Conservation (phyloP, 2,329 filamentous ascomycete genomes). For the Zalaria obscura region DNA sequence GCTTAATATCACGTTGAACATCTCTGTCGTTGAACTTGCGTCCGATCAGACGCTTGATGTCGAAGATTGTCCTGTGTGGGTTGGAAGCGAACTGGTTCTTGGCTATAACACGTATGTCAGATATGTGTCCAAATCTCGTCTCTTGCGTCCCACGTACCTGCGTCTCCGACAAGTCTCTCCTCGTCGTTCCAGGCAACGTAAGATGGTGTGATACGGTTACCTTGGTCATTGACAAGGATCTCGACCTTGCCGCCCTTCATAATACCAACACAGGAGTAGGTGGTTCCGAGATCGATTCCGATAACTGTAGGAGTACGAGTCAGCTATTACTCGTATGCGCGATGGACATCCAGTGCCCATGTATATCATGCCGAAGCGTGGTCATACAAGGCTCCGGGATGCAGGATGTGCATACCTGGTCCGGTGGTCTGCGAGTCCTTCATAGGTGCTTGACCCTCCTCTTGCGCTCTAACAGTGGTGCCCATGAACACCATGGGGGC, state of each 20-base stretch:
- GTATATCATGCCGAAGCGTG: no score
- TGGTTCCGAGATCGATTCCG: slow-evolving; percentile 91
- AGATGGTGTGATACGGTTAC: slow-evolving; percentile 83
- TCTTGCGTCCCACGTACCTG: slow-evolving; percentile 26
- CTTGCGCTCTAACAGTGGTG: slow-evolving; percentile 48
- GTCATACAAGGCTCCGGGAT: background rate
- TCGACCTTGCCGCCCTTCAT: slow-evolving; percentile 94
- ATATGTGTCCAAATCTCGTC: background rate
- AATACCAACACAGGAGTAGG: slow-evolving; percentile 77
- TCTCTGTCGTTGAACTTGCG: slow-evolving; percentile 49
- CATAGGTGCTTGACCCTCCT: slow-evolving; percentile 50
- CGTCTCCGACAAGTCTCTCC: slow-evolving; percentile 91
- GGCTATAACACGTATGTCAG: slow-evolving; percentile 28
- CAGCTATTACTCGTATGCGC: slow-evolving; percentile 5
- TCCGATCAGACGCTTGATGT: slow-evolving; percentile 37
- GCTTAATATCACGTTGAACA: slow-evolving; percentile 87
- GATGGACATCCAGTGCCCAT: background rate
- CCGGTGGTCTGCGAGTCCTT: slow-evolving; percentile 55
- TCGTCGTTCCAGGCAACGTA: slow-evolving; percentile 62
- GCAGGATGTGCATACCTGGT: slow-evolving; percentile 36
- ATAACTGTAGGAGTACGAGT: slow-evolving; percentile 43
- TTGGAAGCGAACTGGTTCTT: slow-evolving; percentile 69
- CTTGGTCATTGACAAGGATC: slow-evolving; percentile 92
- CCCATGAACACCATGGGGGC: slow-evolving; percentile 74
- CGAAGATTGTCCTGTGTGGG: slow-evolving; percentile 33